Percentiles rank a stretch among this genome's conserved stretches.
phyloP scores from a whole-genome alignment of 2,329 filamentous ascomycete species.

The Rutstroemia sp. region DNA sequence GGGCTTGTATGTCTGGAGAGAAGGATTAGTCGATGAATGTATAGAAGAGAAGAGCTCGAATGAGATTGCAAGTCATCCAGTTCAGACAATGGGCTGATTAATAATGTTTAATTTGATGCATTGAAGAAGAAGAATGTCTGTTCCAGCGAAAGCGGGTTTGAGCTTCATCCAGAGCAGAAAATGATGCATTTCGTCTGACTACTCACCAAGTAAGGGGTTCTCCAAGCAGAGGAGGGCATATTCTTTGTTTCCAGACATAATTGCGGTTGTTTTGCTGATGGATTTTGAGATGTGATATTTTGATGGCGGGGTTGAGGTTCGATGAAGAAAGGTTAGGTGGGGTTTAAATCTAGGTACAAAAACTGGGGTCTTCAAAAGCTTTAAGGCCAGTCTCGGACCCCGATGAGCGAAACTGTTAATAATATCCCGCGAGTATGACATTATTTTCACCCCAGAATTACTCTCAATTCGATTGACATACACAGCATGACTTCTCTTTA shows the following conservation, averaged over 20 bases:
- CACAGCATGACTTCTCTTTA: neutral
- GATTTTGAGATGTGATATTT: conserved; percentile 11
- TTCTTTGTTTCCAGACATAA: conserved; percentile 69
- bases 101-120: neutral
- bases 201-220: conserved; percentile 89
- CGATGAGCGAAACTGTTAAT: neutral
- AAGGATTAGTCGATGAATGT: conserved; percentile 4
- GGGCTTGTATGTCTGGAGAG: conserved; percentile 75
- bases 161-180: neutral
- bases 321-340: conserved; percentile 13
- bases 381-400: neutral
- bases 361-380: conserved; percentile 9
- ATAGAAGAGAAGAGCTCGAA: neutral
- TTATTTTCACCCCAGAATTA: neutral
- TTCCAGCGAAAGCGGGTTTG: neutral
- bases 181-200: neutral
- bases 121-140: neutral
- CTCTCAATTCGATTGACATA: neutral
- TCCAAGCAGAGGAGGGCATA: conserved; percentile 89
- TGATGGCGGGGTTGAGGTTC: conserved; percentile 8
- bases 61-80: neutral
- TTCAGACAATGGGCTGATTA: neutral
- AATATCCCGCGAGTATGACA: neutral
- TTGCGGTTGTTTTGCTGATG: conserved; percentile 10
- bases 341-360: conserved; percentile 9